Evolutionary conservation across 1,284 basidiomycete genomes (phyloP), one percentile per base, ranked within the genome.

Genomic region (Schizopora paradoxa): DNA sequence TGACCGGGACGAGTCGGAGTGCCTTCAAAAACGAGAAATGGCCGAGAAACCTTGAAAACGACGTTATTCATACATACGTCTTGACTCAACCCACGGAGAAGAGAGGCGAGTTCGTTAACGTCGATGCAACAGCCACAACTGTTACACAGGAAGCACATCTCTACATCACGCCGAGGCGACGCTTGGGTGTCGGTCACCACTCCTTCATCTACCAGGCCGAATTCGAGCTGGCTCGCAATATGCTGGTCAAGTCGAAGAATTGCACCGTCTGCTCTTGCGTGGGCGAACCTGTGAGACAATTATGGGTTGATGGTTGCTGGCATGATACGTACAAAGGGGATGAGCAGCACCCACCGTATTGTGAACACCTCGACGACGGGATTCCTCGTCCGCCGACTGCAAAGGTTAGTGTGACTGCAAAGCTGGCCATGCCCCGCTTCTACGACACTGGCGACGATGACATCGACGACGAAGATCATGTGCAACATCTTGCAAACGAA

Each of bases 401-500:
- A 21, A 37, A 44, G 11, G 48, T 47, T 5, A 45, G 48, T 36
- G 61, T 64, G 14, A 44, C 50, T 13, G 63, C 55, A 2, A 63
- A 63, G 40, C 51, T 63, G 21, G 59, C 63, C 1, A 8, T 59
- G 19, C 41, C 54, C 32, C n/a, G n/a, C n/a, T n/a, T n/a, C n/a
- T n/a, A n/a, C n/a, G 27, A 28, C 11, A 49, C 7, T 39, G 16
- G 45, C 16, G 21, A n/a, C n/a, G n/a, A n/a, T n/a, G n/a, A n/a
- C n/a, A n/a, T n/a, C n/a, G 0, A 54, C 7, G 61, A 65, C 6
- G 48, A 43, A 32, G 31, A n/a, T 4, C 48, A 50, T 31, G 29
- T 26, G 6, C 0, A 0, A 1, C 62, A 63, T 23, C 53, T 65
- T 8, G 43, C 2, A 1, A 31, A 40, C 28, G 67, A 68, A 43